Evolutionary conservation across 768 basidiomycete species (phyloP).

Genomic region (Tylopilus subfusipes): DNA sequence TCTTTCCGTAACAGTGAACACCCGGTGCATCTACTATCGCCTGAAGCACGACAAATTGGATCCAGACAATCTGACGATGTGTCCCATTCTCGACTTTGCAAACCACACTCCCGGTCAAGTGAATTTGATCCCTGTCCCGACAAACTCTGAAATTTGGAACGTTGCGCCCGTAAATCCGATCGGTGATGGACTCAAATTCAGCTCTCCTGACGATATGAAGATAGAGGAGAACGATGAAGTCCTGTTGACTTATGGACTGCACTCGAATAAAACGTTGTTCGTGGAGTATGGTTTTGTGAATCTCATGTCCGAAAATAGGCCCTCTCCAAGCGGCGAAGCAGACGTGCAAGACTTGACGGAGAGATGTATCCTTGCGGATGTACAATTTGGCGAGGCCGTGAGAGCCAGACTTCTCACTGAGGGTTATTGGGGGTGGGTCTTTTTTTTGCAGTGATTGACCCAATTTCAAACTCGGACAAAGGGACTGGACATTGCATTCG

Average conservation of each 20-base stretch:
- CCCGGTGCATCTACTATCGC: conserved; percentile 79
- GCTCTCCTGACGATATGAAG: conserved; percentile 42
- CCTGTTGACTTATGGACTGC: conserved; percentile 74
- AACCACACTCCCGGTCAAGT: conserved; percentile 58
- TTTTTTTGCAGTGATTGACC: background rate
- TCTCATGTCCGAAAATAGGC: conserved; percentile 25
- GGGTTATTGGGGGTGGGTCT: conserved; percentile 81
- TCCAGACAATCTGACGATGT: conserved; percentile 79
- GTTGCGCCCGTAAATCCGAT: conserved; percentile 33
- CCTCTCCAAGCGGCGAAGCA: conserved; percentile 48
- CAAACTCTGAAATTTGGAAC: conserved; percentile 37
- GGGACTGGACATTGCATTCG: conserved; percentile 77
- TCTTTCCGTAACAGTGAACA: conserved; percentile 68
- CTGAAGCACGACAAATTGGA: conserved; percentile 46
- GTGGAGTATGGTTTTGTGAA: conserved; percentile 89
- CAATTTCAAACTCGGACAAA: conserved; percentile 27
- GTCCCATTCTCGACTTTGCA: conserved; percentile 88
- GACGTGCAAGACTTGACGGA: conserved; percentile 57
- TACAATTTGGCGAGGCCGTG: conserved; percentile 42
- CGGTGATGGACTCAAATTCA: conserved; percentile 48
- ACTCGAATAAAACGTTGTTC: conserved; percentile 74
- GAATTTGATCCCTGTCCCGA: conserved; percentile 42
- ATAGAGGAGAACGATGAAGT: conserved; percentile 61
- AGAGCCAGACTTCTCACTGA: conserved; percentile 52
- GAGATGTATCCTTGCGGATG: conserved; percentile 45